Percentiles rank a stretch among this genome's conserved stretches.
phyloP scores from a whole-genome alignment of 2,329 filamentous ascomycete species.

The Sclerotinia sclerotiorum region DNA sequence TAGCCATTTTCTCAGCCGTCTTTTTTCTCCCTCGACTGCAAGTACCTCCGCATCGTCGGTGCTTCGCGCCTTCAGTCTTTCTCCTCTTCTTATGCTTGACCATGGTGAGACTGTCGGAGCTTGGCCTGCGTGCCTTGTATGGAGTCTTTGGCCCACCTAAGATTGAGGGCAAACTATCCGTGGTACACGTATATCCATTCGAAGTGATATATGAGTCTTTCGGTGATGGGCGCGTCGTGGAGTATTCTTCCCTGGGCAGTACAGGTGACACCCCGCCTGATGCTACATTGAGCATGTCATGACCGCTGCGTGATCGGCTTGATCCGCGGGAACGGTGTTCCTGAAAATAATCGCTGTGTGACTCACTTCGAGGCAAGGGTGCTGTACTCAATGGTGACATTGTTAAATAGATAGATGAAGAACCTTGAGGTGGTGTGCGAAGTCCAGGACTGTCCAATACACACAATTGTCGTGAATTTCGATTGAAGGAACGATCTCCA shows the following conservation, averaged over 20 bases:
- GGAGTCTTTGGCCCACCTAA: conserved; percentile 25
- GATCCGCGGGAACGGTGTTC: background rate
- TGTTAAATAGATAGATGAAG: background rate
- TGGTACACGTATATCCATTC: conserved; percentile 25
- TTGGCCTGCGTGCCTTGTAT: conserved; percentile 27
- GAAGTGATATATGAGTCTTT: conserved; percentile 27
- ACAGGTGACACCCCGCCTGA: background rate
- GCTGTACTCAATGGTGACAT: background rate
- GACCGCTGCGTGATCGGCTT: background rate
- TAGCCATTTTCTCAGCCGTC: background rate
- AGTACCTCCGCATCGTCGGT: conserved; percentile 13
- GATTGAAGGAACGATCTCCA: conserved; percentile 7
- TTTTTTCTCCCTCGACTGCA: conserved; percentile 9
- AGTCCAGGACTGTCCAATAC: background rate
- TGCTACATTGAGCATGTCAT: background rate
- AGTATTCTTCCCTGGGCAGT: background rate
- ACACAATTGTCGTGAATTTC: conserved; percentile 5
- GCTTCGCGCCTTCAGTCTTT: conserved; percentile 23
- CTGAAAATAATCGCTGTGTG: conserved; percentile 3
- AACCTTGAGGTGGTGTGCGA: conserved; percentile 6
- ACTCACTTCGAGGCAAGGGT: background rate
- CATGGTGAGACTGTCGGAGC: conserved; percentile 32
- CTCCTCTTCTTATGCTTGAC: conserved; percentile 23
- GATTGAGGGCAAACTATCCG: conserved; percentile 25
- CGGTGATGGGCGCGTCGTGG: conserved; percentile 10